phyloP scores from a whole-genome alignment of 2,329 filamentous ascomycete genomes.

The Phaeosphaeria sp. region DNA sequence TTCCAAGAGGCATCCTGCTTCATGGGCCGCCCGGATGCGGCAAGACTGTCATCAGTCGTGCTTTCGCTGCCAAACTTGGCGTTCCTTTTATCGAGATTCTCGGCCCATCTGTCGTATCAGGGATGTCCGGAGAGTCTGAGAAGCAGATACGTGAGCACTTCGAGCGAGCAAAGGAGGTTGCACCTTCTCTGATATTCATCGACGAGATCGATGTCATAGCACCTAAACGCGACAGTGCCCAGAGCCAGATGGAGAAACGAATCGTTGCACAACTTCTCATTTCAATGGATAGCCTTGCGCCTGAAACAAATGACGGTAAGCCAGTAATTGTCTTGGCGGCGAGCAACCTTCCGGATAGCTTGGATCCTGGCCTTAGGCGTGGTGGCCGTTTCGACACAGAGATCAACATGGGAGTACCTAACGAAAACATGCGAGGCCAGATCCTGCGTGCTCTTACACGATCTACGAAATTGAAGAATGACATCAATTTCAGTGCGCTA shows the following conservation, averaged over 20 bases:
- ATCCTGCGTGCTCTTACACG: constrained; percentile 78
- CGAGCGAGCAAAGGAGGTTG: constrained; percentile 83
- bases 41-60: constrained; percentile 84
- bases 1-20: constrained; percentile 76
- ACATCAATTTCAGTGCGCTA: constrained; percentile 75
- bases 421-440: constrained; percentile 74
- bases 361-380: constrained; percentile 78
- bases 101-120: constrained; percentile 79
- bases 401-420: constrained; percentile 87
- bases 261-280: constrained; percentile 83
- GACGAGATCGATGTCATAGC: constrained; percentile 93
- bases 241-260: constrained; percentile 87
- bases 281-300: constrained; percentile 80
- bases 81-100: constrained; percentile 84
- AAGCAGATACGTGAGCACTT: constrained; percentile 85
- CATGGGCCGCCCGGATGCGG: constrained; percentile 87
- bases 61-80: constrained; percentile 75
- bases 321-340: constrained; percentile 90
- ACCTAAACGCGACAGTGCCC: constrained; percentile 80
- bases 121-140: constrained; percentile 89
- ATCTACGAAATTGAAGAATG: constrained; percentile 62
- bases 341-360: constrained; percentile 84
- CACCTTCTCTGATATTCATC: constrained; percentile 89
- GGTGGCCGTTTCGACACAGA: constrained; percentile 81
- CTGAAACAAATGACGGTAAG: constrained; percentile 74